A percentile compares a stretch with the other conserved stretches of the same genome.
Conservation (phyloP, 768 basidiomycete species). For the Tulasnella sp. region DNA sequence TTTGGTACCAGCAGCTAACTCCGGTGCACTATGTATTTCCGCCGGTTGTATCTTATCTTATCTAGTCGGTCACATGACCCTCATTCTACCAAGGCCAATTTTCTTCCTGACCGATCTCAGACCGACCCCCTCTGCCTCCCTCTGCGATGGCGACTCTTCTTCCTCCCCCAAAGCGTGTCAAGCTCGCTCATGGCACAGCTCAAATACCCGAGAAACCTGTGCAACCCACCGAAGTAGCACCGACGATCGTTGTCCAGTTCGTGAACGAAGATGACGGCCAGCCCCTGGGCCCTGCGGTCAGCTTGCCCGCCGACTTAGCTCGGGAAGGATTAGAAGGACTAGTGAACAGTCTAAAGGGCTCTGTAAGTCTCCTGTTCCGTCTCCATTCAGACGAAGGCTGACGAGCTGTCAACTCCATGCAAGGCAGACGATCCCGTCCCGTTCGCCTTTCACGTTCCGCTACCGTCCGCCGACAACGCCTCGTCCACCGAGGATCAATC, state of each 20-base stretch:
- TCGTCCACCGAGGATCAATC: conserved; percentile 7
- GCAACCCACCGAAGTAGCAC: conserved; percentile 26
- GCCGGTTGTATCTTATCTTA: background rate
- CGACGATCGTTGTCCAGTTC: conserved; percentile 82
- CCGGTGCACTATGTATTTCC: no score
- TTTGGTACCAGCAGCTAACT: no score
- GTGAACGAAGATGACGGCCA: conserved; percentile 78
- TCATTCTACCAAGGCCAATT: background rate
- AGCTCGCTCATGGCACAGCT: conserved; percentile 53
- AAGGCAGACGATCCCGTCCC: conserved; percentile 84
- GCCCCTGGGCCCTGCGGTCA: conserved; percentile 76
- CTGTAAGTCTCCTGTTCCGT: conserved; percentile 36
- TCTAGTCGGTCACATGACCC: background rate
- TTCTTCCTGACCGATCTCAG: background rate
- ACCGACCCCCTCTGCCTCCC: background rate
- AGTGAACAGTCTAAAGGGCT: conserved; percentile 74
- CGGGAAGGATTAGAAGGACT: conserved; percentile 75
- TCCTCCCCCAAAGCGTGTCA: conserved; percentile 81
- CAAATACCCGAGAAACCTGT: conserved; percentile 4
- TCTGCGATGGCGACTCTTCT: conserved; percentile 64
- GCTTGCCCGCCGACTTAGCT: conserved; percentile 75
- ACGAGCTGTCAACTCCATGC: conserved; percentile 11
- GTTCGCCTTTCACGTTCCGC: conserved; percentile 75
- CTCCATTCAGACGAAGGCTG: conserved; percentile 8
- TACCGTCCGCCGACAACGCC: conserved; percentile 47